Evolutionary conservation across 1,284 basidiomycete species (phyloP).

Genomic region (Papiliotrema nemorosa): DNA sequence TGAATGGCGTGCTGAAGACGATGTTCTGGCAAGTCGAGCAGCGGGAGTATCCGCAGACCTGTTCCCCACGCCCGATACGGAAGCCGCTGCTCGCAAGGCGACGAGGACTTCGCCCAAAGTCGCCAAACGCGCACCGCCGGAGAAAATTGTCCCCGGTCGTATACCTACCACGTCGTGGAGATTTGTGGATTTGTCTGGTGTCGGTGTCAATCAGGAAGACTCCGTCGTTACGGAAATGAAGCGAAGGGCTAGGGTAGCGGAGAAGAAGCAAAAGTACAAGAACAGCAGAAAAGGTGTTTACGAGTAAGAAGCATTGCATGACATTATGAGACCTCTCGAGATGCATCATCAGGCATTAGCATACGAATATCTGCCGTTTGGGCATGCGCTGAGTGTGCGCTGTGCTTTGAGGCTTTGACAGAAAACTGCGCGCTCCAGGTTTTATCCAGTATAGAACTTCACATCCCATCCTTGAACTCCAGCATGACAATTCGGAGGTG

Average conservation of each 20-base stretch:
- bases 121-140: not conserved
- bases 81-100: not conserved
- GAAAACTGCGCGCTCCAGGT: too few relatives aligned
- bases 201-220: not conserved
- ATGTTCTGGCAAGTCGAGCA: constrained; percentile 14
- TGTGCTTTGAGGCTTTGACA: too few relatives aligned
- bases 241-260: constrained; percentile 10
- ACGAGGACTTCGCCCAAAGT: not conserved
- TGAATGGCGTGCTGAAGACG: constrained; percentile 42
- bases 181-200: constrained; percentile 11
- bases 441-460: too few relatives aligned
- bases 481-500: too few relatives aligned
- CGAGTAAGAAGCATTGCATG: not conserved
- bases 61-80: constrained; percentile 3
- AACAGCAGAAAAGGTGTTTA: not conserved
- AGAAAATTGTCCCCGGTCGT: not conserved
- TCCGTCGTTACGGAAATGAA: not conserved
- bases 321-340: not conserved
- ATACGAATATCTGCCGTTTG: too few relatives aligned
- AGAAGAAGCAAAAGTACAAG: constrained; percentile 8
- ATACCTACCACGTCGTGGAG: constrained; percentile 1
- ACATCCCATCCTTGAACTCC: too few relatives aligned
- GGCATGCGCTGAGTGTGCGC: too few relatives aligned
- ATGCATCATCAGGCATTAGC: too few relatives aligned
- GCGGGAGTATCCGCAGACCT: not conserved